phyloP scores from a whole-genome alignment of 805 yeast genomes.

The Hanseniaspora jakobsenii region DNA sequence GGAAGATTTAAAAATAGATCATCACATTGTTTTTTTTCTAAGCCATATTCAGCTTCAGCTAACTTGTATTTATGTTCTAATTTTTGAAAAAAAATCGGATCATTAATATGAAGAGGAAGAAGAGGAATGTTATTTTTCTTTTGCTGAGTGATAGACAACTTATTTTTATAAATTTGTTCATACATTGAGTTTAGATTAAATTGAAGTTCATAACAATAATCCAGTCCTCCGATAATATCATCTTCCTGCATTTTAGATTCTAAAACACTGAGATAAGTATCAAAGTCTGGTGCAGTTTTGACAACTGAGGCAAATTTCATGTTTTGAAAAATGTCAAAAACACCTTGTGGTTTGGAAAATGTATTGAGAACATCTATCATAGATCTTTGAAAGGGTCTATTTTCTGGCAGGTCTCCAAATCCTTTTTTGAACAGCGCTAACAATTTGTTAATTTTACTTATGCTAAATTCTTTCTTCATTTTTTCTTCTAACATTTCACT shows the following conservation, averaged over 20 bases:
- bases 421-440: not conserved
- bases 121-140: conserved; percentile 3
- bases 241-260: conserved; percentile 2
- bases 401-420: conserved; percentile 5
- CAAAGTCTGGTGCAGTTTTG: conserved; percentile 52
- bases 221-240: conserved; percentile 6
- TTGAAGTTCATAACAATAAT: conserved; percentile 7
- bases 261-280: conserved; percentile 44
- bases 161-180: conserved; percentile 1
- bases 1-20: conserved; percentile 5
- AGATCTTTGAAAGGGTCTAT: conserved; percentile 4
- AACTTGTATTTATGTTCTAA: not conserved
- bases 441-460: not conserved
- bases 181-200: conserved; percentile 6
- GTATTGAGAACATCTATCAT: conserved; percentile 2
- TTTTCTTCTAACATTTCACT: too few species aligned
- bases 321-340: conserved; percentile 70
- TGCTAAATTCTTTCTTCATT: too few species aligned
- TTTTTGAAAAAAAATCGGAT: conserved; percentile 6
- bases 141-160: not conserved
- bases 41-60: not conserved
- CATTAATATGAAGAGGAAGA: conserved; percentile 8
- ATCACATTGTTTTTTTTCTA: conserved; percentile 1
- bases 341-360: conserved; percentile 24
- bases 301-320: conserved; percentile 62